Base-by-base conservation (phyloP, 768 basidiomycete species). In the Mrakia frigida region DNA sequence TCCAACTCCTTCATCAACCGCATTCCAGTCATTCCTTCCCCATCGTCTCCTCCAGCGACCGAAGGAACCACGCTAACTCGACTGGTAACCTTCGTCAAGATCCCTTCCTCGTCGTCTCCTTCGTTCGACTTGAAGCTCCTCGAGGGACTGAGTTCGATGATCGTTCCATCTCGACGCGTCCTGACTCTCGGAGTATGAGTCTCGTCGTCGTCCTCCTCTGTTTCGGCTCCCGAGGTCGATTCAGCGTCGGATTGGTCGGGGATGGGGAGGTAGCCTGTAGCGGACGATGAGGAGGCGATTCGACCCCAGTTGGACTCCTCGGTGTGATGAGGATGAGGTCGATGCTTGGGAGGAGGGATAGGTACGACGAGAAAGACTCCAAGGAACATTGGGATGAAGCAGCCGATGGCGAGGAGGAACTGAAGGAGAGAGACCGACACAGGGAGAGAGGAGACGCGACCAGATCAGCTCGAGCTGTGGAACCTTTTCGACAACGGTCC, bases 341-440 rank as follows among this genome's bases (percentile, higher is more conserved):
- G 33, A 59, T 21, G 63, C 33, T 33, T 23, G 28, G 53, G 33
- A 35, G 52, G 85, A 7, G 91, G 90, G 13, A 95, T 86, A 9
- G 88, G 87, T n/a, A 88, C 87, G 43, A 95, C 86, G 72, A 90
- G 84, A 81, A 93, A 87, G 73, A 89, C 86, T 37, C 92, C 93
- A n/a, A 92, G 79, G 46, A 93, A 81, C 89, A 94, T 91, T 0
- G 92, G 91, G 2, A 90, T 79, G 0, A 92, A 86, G 0, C 93
- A 94, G 2, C 94, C 94, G 3, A 93, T 78, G 0, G 90, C 87
- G 7, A 97, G 88, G 6, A 93, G 83, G 0, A 91, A 86, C 43
- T 65, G 43, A 28, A 16, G 73, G 23, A 31, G 41, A 28, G 43
- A 13, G 43, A 14, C n/a, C n/a, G 43, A 43, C 11, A 14, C 11